Evolutionary conservation across 2,329 filamentous ascomycete genomes (phyloP), one percentile per base, ranked within the genome.

Genomic region (Escovopsis weberi): DNA sequence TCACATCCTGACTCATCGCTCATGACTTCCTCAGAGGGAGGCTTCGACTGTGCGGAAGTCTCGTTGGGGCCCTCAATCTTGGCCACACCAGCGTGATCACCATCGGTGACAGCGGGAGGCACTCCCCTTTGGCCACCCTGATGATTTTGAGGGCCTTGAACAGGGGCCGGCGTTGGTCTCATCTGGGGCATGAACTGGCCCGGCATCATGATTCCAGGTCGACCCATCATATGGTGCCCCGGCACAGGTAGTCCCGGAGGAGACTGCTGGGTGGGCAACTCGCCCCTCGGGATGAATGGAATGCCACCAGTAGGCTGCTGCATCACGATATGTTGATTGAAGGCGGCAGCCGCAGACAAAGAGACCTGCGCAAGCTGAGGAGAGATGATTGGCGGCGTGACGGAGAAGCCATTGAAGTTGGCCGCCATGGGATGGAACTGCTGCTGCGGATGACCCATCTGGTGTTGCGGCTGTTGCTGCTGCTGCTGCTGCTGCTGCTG

Each of bases 1-100:
- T 46, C 46, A 4, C 40, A 37, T 8, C 18, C 26, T 11, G 30
- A 41, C 10, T 15, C 11, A 34, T 47, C 45, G 5, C 42, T 38
- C 28, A 58, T 26, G 0, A 45, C 47, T 37, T 59, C 56, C 35
- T 60, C 58, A 1, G 50, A 50, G 2, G 53, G 50, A 8, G 53
- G 53, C 43, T 62, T 60, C 6, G 54, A 56, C 40, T 56, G 57
- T 6, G 39, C 26, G 36, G 45, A 28, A 26, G 37, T 40, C 26
- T 49, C 47, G 11, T 47, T 32, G 4, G 34, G 3, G 11, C 32
- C 2, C 32, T 41, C 28, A n/a, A 35, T n/a, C 6, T 33, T 33
- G 28, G 11, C 11, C 28, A 9, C 4, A 32, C 11, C 28, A 32
- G 8, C 28, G 23, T 23, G 23, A 6, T 23, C 28, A 32, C 28